phyloP scores from a whole-genome alignment of 2,329 filamentous ascomycete species.

The Exutisphaerella laricina region DNA sequence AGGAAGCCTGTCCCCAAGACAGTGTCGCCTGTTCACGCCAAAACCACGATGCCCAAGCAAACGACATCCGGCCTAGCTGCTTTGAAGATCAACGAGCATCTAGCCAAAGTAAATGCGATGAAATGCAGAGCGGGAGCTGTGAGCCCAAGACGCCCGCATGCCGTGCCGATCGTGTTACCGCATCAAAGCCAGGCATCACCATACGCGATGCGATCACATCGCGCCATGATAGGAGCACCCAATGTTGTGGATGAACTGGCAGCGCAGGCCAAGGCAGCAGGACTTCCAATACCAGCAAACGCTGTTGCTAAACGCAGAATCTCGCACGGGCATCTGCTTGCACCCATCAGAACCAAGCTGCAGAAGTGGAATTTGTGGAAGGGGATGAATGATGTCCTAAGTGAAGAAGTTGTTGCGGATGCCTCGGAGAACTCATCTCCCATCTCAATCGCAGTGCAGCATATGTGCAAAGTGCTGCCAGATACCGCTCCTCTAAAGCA shows the following conservation, averaged over 20 bases:
- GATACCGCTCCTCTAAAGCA: constrained; percentile 6
- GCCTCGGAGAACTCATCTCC: constrained; percentile 1
- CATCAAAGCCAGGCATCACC: not conserved
- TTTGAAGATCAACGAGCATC: no score
- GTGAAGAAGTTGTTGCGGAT: not conserved
- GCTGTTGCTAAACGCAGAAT: constrained; percentile 17
- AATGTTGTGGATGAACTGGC: constrained; percentile 10
- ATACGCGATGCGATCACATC: not conserved
- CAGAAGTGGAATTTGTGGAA: constrained; percentile 16
- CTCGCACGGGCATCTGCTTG: constrained; percentile 20
- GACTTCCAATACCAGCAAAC: constrained; percentile 19
- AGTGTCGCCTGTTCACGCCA: no score
- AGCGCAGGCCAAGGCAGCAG: constrained; percentile 14
- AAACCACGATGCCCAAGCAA: no score
- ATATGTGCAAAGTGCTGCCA: constrained; percentile 2
- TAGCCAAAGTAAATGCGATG: no score
- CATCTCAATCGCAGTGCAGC: constrained; percentile 7
- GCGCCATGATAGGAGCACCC: constrained; percentile 7
- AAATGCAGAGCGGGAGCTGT: not conserved
- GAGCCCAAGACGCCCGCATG: not conserved
- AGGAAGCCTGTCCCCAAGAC: no score
- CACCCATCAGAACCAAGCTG: constrained; percentile 21
- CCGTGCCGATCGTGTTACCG: not conserved
- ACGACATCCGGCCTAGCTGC: no score
- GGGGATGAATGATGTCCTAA: not conserved